Conservation (phyloP, 2,329 filamentous ascomycete genomes). For the Penicillium crustosum region DNA sequence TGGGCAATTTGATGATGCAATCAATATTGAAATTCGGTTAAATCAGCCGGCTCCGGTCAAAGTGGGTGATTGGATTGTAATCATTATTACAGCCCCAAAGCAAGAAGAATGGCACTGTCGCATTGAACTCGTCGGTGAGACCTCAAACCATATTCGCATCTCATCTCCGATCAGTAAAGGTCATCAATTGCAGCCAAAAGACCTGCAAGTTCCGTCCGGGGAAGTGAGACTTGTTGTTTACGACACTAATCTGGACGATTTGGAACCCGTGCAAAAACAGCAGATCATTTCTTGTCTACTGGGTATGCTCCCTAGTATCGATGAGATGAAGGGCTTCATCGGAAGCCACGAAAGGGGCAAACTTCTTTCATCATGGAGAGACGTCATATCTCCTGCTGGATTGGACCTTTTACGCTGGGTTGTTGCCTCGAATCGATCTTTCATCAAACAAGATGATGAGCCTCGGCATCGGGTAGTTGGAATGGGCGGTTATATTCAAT, state of each 20-base stretch:
- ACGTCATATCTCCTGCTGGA: conserved; percentile 63
- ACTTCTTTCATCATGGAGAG: conserved; percentile 54
- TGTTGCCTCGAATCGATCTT: conserved; percentile 83
- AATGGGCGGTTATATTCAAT: conserved; percentile 71
- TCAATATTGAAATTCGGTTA: conserved; percentile 47
- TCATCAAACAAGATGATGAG: conserved; percentile 69
- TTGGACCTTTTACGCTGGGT: conserved; percentile 78
- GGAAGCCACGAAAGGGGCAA: conserved; percentile 22
- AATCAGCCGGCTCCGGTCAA: conserved; percentile 36
- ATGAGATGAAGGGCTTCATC: conserved; percentile 49
- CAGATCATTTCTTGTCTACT: conserved; percentile 36
- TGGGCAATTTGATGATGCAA: conserved; percentile 12
- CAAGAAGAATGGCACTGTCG: conserved; percentile 48
- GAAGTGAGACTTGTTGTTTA: conserved; percentile 31
- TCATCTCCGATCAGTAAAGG: conserved; percentile 24
- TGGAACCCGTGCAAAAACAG: conserved; percentile 31
- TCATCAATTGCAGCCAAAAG: neutral
- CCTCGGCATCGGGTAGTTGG: conserved; percentile 58
- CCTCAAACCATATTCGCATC: conserved; percentile 47
- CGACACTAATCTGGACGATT: conserved; percentile 43
- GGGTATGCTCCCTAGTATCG: conserved; percentile 41
- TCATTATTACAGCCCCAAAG: conserved; percentile 19
- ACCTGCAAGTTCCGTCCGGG: neutral
- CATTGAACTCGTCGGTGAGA: conserved; percentile 46
- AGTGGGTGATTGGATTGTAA: conserved; percentile 55